A percentile compares a stretch with the other conserved stretches of the same genome.
Conservation (phyloP, 2,329 filamentous ascomycete genomes). For the Thielaviopsis ethacetica region DNA sequence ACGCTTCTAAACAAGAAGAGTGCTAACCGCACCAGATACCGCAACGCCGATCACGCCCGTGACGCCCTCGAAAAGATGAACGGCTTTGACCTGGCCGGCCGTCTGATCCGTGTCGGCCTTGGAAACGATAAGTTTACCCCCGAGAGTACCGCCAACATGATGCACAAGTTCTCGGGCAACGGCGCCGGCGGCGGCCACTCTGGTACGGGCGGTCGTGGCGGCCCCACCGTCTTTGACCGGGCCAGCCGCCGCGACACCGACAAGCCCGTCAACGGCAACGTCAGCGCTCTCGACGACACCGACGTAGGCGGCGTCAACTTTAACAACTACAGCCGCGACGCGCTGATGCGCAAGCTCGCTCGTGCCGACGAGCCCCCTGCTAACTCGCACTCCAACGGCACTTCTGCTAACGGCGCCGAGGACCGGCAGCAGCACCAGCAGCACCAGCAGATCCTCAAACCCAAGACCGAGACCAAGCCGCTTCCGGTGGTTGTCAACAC, state of each 20-base stretch:
- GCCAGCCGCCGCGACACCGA: constrained; percentile 89
- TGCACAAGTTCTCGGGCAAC: constrained; percentile 81
- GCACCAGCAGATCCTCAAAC: constrained; percentile 54
- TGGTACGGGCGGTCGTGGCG: constrained; percentile 72
- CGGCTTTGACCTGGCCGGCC: constrained; percentile 92
- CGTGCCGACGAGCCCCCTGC: constrained; percentile 70
- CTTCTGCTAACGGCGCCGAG: constrained; percentile 35
- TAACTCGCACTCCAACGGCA: background rate
- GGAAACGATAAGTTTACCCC: constrained; percentile 99
- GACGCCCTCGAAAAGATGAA: constrained; percentile 99
- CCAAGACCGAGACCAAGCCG: constrained; percentile 63
- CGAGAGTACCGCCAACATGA: constrained; percentile 81
- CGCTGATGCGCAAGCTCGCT: constrained; percentile 96
- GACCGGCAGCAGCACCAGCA: constrained; percentile 36
- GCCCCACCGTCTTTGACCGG: constrained; percentile 51
- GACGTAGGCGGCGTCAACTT: constrained; percentile 98
- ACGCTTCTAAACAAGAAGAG: background rate
- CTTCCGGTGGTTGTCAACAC: constrained; percentile 76
- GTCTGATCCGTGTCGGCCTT: constrained; percentile 94
- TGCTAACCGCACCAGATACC: constrained; percentile 49
- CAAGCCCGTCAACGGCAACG: constrained; percentile 49
- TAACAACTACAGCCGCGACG: constrained; percentile 97
- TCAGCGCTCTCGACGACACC: constrained; percentile 90
- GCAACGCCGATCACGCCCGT: constrained; percentile 76
- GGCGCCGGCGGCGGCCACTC: constrained; percentile 54